Evolutionary conservation across 768 basidiomycete genomes (phyloP).

Genomic region (Lactifluus subvellereus): DNA sequence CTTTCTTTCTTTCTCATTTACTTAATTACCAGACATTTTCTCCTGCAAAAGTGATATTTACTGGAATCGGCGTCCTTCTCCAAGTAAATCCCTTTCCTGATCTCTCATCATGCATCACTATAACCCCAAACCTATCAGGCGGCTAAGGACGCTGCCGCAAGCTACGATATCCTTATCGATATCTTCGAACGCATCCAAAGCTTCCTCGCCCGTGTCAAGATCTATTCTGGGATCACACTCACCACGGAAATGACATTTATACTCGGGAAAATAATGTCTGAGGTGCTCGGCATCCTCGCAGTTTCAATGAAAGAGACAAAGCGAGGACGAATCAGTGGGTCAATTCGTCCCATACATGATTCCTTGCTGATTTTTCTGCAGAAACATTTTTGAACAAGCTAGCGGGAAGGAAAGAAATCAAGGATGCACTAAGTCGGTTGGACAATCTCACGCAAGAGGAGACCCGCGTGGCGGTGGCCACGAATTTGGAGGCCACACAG

Average conservation of each 20-base stretch:
- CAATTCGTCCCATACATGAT: too few relatives aligned
- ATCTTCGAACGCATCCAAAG: not conserved
- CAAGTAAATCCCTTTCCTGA: too few relatives aligned
- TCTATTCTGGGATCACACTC: not conserved
- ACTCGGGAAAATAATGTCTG: not conserved
- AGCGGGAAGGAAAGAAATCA: not conserved
- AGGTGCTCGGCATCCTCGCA: not conserved
- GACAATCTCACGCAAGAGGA: not conserved
- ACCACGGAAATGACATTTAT: not conserved
- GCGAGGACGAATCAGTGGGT: not conserved
- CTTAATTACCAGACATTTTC: too few relatives aligned
- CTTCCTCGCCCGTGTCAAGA: not conserved
- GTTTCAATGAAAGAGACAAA: not conserved
- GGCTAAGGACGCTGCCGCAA: too few relatives aligned
- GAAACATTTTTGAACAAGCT: not conserved
- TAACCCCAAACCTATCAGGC: too few relatives aligned
- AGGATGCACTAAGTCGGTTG: not conserved
- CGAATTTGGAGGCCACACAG: too few relatives aligned
- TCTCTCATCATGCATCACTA: too few relatives aligned
- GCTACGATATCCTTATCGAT: not conserved
- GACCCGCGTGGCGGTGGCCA: not conserved
- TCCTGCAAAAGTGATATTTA: too few relatives aligned
- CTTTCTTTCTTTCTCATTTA: too few relatives aligned
- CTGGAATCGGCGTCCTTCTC: too few relatives aligned
- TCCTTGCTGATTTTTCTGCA: not conserved